Conservation (phyloP, 208 protist genomes). For the Acanthamoeba lenticulata region DNA sequence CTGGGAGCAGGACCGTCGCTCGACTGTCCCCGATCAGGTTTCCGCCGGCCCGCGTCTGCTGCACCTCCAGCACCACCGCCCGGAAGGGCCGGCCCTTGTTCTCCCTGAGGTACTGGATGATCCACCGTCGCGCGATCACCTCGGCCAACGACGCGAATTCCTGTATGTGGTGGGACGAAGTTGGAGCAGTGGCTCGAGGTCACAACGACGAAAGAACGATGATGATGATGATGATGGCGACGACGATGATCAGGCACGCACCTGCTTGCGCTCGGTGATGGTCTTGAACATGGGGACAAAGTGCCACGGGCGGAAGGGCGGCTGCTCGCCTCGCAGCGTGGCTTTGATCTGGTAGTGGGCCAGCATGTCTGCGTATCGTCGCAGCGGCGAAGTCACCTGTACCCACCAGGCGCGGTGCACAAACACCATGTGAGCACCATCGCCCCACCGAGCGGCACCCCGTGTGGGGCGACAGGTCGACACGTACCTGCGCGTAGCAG, state of each 20-base stretch:
- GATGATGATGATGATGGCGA: background rate
- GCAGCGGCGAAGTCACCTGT: constrained; percentile 39
- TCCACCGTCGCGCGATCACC: background rate
- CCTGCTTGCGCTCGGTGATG: background rate
- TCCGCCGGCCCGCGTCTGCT: constrained; percentile 21
- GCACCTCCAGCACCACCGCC: constrained; percentile 49
- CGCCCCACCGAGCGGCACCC: too few species aligned
- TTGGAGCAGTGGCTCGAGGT: background rate
- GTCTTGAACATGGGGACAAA: constrained; percentile 47
- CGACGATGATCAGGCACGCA: background rate
- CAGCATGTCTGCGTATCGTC: constrained; percentile 47
- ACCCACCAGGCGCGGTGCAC: too few species aligned
- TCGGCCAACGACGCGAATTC: constrained; percentile 30
- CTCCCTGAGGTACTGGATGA: constrained; percentile 38
- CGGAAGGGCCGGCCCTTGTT: constrained; percentile 41
- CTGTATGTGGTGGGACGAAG: background rate
- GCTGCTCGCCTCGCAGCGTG: background rate
- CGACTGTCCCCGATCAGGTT: constrained; percentile 20
- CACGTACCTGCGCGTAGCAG: background rate
- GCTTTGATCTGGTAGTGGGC: constrained; percentile 60
- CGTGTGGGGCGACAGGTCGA: too few species aligned
- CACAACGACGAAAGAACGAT: background rate
- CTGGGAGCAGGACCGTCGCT: constrained; percentile 25
- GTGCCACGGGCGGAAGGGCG: constrained; percentile 14
- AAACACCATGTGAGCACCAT: background rate